Conservation (phyloP, 2,329 filamentous ascomycete genomes). For the Penicillium hesseltinei region DNA sequence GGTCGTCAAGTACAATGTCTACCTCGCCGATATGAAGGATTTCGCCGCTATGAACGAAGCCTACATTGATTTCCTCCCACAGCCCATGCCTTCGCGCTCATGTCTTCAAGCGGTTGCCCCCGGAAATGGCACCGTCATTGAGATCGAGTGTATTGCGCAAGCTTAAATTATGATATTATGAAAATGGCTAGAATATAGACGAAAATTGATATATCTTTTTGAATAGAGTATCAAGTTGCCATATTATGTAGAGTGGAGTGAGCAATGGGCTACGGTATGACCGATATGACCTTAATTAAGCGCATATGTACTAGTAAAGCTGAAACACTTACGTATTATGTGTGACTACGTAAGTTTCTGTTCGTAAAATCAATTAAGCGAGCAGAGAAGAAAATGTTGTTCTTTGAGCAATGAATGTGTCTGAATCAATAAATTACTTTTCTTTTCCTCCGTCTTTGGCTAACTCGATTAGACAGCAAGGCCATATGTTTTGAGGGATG, state of each 20-base stretch:
- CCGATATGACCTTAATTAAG: not conserved
- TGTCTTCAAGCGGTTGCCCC: slow-evolving; percentile 44
- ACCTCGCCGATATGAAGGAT: slow-evolving; percentile 60
- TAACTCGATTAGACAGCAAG: not conserved
- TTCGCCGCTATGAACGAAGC: slow-evolving; percentile 25
- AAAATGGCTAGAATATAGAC: not conserved
- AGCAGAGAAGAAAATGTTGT: too few relatives aligned
- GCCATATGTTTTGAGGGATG: not conserved
- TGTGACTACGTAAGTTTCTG: too few relatives aligned
- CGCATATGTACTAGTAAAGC: not conserved
- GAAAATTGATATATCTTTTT: not conserved
- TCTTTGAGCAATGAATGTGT: too few relatives aligned
- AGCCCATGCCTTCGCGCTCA: slow-evolving; percentile 45
- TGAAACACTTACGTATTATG: not conserved
- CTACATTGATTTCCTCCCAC: slow-evolving; percentile 40
- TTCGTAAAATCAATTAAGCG: too few relatives aligned
- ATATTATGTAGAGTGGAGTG: not conserved
- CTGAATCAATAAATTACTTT: accelerated
- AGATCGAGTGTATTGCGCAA: slow-evolving; percentile 49
- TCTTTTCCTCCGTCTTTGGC: not conserved
- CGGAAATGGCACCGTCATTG: slow-evolving; percentile 43
- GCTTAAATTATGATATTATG: slow-evolving; percentile 19
- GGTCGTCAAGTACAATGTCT: slow-evolving; percentile 64
- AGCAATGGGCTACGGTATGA: too few relatives aligned
- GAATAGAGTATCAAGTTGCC: not conserved